Base-by-base conservation (phyloP, 768 basidiomycete genomes). In the Rubroboletus pulcherrimus region DNA sequence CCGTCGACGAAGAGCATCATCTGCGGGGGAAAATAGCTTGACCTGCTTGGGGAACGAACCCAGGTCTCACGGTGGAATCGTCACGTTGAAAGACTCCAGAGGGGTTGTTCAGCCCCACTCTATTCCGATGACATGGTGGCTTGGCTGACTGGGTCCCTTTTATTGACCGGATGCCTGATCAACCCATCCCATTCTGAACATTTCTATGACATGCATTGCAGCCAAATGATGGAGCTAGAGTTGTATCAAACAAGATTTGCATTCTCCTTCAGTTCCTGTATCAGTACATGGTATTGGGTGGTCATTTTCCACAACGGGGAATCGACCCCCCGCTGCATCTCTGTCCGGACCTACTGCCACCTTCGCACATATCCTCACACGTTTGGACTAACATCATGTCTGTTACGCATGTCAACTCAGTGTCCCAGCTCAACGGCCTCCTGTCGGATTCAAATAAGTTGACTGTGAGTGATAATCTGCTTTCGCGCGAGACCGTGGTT, bases 381-480 rank as follows among this genome's bases (percentile, higher is more conserved):
- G 5, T 19, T 12, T 38, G 10, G 24, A 35, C 52, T 33, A 53
- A 37, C 43, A 85, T 84, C 43, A 85, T 84, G 85, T 70, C 86
- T 19, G 81, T 87, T 54, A 83, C 79, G 5, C 82, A 89, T 63
- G 63, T 91, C 21, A 75, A 74, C 10, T 87, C 87, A 15, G 67
- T 82, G n/a, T 74, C 83, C 7, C 80, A 90, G 54, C 79, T 92
- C 53, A 78, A 86, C 49, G 70, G 68, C 7, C 76, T 88, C 42
- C 69, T 91, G 29, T 76, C 78, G 7, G 78, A 80, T 62, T 81
- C 81, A 4, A 78, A 81, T 51, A 90, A 89, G 66, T 67, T 91
- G 30, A 80, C 87, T 24, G 89, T 90, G 52, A 65, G 77, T 55
- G 0, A 58, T 24, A 12, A 3, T 11, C 11, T 29, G 0, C 44